Base-by-base conservation (phyloP, 2,329 filamentous ascomycete genomes). In the Ilyonectria destructans region DNA sequence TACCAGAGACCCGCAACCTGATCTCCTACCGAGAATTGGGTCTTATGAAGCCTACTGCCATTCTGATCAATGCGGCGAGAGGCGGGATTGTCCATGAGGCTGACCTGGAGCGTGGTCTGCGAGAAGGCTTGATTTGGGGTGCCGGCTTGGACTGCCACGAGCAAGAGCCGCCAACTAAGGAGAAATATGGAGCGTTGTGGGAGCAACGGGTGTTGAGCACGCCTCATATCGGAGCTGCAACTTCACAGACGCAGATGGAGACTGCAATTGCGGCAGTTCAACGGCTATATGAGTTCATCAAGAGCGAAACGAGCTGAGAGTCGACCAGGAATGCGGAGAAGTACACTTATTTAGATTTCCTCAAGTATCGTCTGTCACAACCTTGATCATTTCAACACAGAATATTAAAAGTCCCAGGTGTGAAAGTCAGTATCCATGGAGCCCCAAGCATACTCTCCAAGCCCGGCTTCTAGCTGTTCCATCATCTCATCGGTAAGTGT, bases 181-280 rank as follows among this genome's bases (percentile, higher is more conserved):
- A 80, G 46, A 77, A 70, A 19, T 83, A 84, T 60, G 72, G 73
- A 0, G 63, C 67, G 1, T 65, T 83, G 0, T 82, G 81, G 80
- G 71, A 78, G 6, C 56, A 70, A n/a, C 79, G 80, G 4, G 79
- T 81, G 7, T 68, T 84, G 6, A 82, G 82, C 63, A 85, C 82
- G 5, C 83, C 84, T 7, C 84, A 86, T 61, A 80, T 86, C 51
- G 85, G 85, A 8, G 84, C 83, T 2, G 80, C 84, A 0, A 86
- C 85, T 1, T 69, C 66, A 0, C 71, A 80, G 19, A 78, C 77
- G 0, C 78, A 80, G 62, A 74, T 74, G 55, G 71, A 77, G 21
- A 79, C 78, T 0, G 78, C 74, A 1, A 70, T 76, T 56, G 76
- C 75, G 1, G 78, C 78, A 1, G 77, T 71, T 0, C 58, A 69